Evolutionary conservation across 768 basidiomycete species (phyloP).

Genomic region (Mycena capillaripes): DNA sequence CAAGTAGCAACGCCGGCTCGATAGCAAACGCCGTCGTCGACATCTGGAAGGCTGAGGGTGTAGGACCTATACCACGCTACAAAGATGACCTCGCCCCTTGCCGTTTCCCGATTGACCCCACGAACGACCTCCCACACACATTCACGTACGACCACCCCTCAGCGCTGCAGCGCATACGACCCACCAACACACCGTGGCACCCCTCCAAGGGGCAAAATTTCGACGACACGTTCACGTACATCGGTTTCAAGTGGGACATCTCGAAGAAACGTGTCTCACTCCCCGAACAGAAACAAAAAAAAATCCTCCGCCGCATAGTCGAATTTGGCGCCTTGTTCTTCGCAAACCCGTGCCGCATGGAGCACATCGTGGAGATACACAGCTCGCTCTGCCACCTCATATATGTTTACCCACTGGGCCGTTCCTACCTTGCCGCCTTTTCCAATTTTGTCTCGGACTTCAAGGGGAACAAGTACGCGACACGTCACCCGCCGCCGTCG

Average conservation of each 20-base stretch:
- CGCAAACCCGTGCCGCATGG: neutral
- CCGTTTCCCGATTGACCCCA: no score
- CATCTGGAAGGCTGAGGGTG: no score
- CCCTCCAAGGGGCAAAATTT: no score
- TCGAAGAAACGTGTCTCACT: neutral
- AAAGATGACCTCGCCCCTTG: no score
- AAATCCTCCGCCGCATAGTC: conserved; percentile 33
- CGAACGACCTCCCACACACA: no score
- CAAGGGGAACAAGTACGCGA: neutral
- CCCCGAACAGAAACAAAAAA: conserved; percentile 8
- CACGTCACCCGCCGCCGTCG: neutral
- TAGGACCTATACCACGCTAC: no score
- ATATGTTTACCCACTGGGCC: conserved; percentile 1
- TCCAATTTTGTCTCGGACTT: conserved; percentile 8
- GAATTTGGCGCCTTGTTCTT: neutral
- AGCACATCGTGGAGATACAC: conserved; percentile 6
- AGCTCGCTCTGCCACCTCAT: conserved; percentile 16
- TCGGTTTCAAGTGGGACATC: neutral
- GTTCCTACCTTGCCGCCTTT: conserved; percentile 10
- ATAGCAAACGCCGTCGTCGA: no score
- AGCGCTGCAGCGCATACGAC: no score
- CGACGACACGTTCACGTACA: neutral
- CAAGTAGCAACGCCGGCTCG: no score
- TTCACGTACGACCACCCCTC: no score
- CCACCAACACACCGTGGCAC: no score